These are phyloP conservation scores for Wakefieldia striispora DNA, from an alignment of 768 basidiomycete genomes.

Conservation along the genomic window DNA sequence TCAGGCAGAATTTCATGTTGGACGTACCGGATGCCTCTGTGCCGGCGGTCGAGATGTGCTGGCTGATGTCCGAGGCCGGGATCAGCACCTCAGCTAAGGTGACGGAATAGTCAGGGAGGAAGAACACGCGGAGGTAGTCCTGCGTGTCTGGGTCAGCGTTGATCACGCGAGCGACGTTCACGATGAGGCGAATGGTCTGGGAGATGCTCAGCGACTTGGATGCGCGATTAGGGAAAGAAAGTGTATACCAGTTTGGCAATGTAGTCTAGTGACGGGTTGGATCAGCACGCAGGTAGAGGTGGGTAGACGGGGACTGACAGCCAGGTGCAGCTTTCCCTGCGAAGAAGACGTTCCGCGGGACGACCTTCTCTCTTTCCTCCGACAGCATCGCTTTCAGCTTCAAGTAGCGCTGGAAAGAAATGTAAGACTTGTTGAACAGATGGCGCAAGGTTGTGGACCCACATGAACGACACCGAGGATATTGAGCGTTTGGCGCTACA, in stretches of 20 bases:
- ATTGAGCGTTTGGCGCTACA: constrained; percentile 88
- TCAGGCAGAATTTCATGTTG: constrained; percentile 89
- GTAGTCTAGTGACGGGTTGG: constrained; percentile 52
- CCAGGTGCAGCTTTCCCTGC: constrained; percentile 97
- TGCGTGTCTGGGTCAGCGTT: constrained; percentile 81
- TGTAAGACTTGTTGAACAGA: not conserved
- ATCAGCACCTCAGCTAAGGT: constrained; percentile 81
- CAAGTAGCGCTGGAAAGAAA: constrained; percentile 66
- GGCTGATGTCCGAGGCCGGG: constrained; percentile 90
- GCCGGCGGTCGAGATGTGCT: constrained; percentile 97
- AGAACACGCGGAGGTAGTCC: constrained; percentile 84
- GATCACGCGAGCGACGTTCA: constrained; percentile 74
- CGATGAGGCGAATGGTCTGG: constrained; percentile 89
- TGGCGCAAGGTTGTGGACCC: constrained; percentile 21
- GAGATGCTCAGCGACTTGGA: not conserved
- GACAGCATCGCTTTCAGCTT: constrained; percentile 75
- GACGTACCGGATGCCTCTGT: constrained; percentile 85
- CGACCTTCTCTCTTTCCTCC: constrained; percentile 76
- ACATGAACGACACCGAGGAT: constrained; percentile 89
- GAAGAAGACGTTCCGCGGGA: constrained; percentile 91
- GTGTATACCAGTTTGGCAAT: constrained; percentile 78
- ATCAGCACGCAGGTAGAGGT: constrained; percentile 5
- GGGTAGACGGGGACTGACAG: constrained; percentile 46
- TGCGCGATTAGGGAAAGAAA: not conserved
- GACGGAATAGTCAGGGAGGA: constrained; percentile 95